Conservation (phyloP, 2,329 filamentous ascomycete genomes). For the Clathrospora elynae region DNA sequence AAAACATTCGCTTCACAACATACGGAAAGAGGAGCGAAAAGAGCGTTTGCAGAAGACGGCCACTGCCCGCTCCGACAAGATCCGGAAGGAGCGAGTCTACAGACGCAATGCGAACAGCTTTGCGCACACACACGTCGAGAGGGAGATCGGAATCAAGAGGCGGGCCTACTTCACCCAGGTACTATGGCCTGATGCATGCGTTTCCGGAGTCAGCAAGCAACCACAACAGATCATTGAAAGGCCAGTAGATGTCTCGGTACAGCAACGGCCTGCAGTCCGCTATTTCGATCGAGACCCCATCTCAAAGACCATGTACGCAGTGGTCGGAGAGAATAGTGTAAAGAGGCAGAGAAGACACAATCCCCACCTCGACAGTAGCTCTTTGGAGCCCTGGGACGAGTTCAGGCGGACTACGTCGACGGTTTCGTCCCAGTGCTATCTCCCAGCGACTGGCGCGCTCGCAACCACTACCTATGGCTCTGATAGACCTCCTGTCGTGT, state of each 20-base stretch:
- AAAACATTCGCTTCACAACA: slow-evolving; percentile 52
- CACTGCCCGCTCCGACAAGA: slow-evolving; percentile 14
- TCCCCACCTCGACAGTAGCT: slow-evolving; percentile 10
- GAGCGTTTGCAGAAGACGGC: slow-evolving; percentile 20
- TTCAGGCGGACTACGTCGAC: slow-evolving; percentile 32
- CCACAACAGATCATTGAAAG: slow-evolving; percentile 19
- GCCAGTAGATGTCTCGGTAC: slow-evolving; percentile 6
- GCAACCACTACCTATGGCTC: slow-evolving; percentile 40
- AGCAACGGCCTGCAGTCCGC: slow-evolving; percentile 25
- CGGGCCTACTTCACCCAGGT: slow-evolving; percentile 24
- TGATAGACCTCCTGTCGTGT: slow-evolving; percentile 34
- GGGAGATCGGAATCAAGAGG: slow-evolving; percentile 36
- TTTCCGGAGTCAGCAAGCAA: slow-evolving; percentile 15
- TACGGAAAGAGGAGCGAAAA: slow-evolving; percentile 45
- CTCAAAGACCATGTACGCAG: slow-evolving; percentile 31
- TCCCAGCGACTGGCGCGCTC: slow-evolving; percentile 36
- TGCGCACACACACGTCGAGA: slow-evolving; percentile 25
- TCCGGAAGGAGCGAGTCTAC: slow-evolving; percentile 33
- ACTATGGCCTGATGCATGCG: slow-evolving; percentile 37
- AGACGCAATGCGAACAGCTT: slow-evolving; percentile 25
- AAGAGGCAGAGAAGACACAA: slow-evolving; percentile 17
- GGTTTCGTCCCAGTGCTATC: slow-evolving; percentile 39
- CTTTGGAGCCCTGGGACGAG: slow-evolving; percentile 30
- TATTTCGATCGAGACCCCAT: slow-evolving; percentile 38
- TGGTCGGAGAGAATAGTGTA: slow-evolving; percentile 32